Conservation (phyloP, 1,139 yeast species). For the Magnusiomyces fungicola region DNA sequence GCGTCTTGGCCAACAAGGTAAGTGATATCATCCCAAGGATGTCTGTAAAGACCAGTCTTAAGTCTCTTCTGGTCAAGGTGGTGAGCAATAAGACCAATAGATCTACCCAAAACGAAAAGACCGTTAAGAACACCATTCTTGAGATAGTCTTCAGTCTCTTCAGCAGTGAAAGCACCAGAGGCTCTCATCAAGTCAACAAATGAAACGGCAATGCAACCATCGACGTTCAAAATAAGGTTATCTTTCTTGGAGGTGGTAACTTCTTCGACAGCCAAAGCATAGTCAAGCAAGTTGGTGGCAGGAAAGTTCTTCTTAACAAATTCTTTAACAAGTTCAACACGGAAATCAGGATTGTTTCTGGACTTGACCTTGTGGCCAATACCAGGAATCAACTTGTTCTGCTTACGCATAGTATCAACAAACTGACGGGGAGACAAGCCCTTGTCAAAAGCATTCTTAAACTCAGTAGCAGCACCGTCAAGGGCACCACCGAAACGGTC, state of each 20-base stretch:
- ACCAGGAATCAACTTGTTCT: constrained; percentile 42
- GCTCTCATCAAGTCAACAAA: constrained; percentile 40
- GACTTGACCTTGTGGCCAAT: constrained; percentile 44
- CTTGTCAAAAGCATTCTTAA: constrained; percentile 38
- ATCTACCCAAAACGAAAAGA: constrained; percentile 40
- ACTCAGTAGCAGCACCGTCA: constrained; percentile 43
- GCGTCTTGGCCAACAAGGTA: constrained; percentile 36
- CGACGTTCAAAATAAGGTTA: constrained; percentile 40
- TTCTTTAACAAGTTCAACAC: constrained; percentile 43
- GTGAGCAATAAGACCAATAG: constrained; percentile 42
- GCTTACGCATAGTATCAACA: constrained; percentile 42
- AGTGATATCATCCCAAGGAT: constrained; percentile 44
- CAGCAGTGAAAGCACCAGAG: constrained; percentile 39
- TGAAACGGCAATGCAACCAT: constrained; percentile 41
- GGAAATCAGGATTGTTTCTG: constrained; percentile 43
- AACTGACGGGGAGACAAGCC: constrained; percentile 42
- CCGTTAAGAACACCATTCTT: constrained; percentile 43
- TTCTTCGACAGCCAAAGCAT: constrained; percentile 43
- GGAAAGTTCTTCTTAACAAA: constrained; percentile 42
- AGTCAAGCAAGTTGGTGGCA: constrained; percentile 37
- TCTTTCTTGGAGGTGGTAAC: constrained; percentile 44
- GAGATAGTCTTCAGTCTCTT: constrained; percentile 41
- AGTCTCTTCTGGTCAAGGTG: constrained; percentile 43
- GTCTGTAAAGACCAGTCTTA: constrained; percentile 41
- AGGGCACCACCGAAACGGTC: constrained; percentile 43